Conservation (phyloP, 2,329 filamentous ascomycete genomes). For the Talaromyces sp. region DNA sequence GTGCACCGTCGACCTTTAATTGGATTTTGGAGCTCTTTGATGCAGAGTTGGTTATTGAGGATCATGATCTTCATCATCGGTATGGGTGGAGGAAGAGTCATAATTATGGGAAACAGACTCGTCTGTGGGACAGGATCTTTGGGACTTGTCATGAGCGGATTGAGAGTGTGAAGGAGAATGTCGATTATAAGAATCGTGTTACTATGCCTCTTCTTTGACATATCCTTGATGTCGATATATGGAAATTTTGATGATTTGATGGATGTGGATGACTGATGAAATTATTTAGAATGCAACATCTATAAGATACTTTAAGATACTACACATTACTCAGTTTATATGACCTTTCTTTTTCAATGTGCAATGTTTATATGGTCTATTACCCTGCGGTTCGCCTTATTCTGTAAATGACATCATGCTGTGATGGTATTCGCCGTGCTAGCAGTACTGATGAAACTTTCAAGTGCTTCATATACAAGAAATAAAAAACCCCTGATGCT, state of each 20-base stretch:
- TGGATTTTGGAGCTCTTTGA: constrained; percentile 40
- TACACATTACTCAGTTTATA: too few relatives aligned
- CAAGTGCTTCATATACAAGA: neutral
- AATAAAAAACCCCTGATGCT: neutral
- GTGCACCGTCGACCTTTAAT: constrained; percentile 39
- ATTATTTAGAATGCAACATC: neutral
- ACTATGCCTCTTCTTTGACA: constrained; percentile 35
- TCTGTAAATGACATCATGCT: neutral
- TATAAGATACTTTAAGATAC: too few relatives aligned
- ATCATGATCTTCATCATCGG: constrained; percentile 46
- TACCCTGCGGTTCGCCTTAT: too few relatives aligned
- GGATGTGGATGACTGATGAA: constrained; percentile 36
- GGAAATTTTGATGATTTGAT: neutral
- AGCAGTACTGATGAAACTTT: neutral
- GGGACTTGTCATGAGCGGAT: constrained; percentile 41
- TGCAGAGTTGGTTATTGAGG: constrained; percentile 47
- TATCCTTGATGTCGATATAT: too few relatives aligned
- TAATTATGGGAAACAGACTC: constrained; percentile 41
- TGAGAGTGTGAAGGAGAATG: constrained; percentile 36
- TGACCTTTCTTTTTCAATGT: too few relatives aligned
- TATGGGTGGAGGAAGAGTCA: constrained; percentile 43
- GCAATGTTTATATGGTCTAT: too few relatives aligned
- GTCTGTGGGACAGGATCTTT: constrained; percentile 43
- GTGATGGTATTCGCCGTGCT: too few relatives aligned
- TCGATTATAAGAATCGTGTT: constrained; percentile 37